Evolutionary conservation across 768 basidiomycete species (phyloP).

Genomic region (Russula sp.): DNA sequence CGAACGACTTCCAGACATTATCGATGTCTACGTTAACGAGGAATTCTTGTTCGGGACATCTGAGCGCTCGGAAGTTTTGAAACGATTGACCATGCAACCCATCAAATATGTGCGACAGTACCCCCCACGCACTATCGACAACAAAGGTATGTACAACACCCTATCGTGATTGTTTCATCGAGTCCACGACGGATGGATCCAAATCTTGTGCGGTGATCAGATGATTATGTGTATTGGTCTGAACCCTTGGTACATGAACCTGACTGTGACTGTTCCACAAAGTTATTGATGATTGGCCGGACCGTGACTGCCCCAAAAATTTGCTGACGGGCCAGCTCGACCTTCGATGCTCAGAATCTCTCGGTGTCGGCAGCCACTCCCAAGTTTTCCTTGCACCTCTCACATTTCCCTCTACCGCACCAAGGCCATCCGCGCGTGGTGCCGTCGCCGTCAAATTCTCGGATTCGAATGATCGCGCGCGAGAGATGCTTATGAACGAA

Average conservation of each 20-base stretch:
- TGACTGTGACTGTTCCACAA: not conserved
- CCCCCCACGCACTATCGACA: not conserved
- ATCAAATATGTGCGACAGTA: conserved; percentile 10
- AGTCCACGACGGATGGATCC: not conserved
- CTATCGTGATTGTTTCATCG: not conserved
- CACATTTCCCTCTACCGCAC: conserved; percentile 45
- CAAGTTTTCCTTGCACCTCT: conserved; percentile 49
- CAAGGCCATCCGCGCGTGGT: conserved; percentile 1
- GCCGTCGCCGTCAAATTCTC: conserved; percentile 36
- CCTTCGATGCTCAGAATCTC: conserved; percentile 38
- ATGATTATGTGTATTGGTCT: not conserved
- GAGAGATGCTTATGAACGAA: conserved; percentile 37
- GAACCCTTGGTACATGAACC: not conserved
- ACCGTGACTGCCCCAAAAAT: not conserved
- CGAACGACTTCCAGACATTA: conserved; percentile 13
- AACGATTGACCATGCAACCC: not conserved
- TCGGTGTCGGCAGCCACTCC: conserved; percentile 54
- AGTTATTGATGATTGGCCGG: not conserved
- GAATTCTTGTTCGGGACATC: too few species aligned
- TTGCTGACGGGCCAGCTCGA: conserved; percentile 38
- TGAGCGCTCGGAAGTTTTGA: too few species aligned
- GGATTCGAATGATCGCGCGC: not conserved
- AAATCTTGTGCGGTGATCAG: not conserved
- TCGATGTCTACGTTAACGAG: conserved; percentile 6
- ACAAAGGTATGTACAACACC: conserved; percentile 6